These are phyloP conservation scores for Epicoccum sorghinum DNA, from an alignment of 2,329 filamentous ascomycete genomes.

Conservation along the genomic window DNA sequence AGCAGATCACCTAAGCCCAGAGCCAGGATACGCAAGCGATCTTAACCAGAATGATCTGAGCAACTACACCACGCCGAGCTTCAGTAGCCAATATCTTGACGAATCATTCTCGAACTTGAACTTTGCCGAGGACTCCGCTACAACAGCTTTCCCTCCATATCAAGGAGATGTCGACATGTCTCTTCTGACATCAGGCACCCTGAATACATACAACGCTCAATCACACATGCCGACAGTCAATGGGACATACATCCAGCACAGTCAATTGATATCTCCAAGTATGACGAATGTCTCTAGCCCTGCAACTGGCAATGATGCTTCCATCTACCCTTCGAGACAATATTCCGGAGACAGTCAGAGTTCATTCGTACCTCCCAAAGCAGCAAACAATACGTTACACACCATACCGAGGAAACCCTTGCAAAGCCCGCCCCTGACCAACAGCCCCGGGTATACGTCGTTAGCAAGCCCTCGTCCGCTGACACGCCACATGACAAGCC, in stretches of 20 bases:
- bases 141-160: conserved; percentile 31
- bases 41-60: conserved; percentile 40
- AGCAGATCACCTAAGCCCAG: conserved; percentile 47
- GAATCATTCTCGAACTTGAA: conserved; percentile 37
- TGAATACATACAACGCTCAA: conserved; percentile 43
- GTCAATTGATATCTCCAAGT: conserved; percentile 45
- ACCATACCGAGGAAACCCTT: conserved; percentile 43
- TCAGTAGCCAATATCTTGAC: conserved; percentile 39
- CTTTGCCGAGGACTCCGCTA: conserved; percentile 33
- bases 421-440: conserved; percentile 48
- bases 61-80: conserved; percentile 41
- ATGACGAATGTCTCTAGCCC: conserved; percentile 47
- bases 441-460: conserved; percentile 41
- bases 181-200: conserved; percentile 31
- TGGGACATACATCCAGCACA: conserved; percentile 31
- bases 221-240: conserved; percentile 28
- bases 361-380: conserved; percentile 38
- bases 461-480: conserved; percentile 36
- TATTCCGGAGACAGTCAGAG: conserved; percentile 26
- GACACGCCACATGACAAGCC: conserved; percentile 43
- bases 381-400: conserved; percentile 25
- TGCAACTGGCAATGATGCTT: conserved; percentile 37
- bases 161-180: conserved; percentile 36
- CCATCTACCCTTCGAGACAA: conserved; percentile 25
- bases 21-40: conserved; percentile 43